phyloP scores from a whole-genome alignment of 768 basidiomycete species.

The Lactarius hatsudake region DNA sequence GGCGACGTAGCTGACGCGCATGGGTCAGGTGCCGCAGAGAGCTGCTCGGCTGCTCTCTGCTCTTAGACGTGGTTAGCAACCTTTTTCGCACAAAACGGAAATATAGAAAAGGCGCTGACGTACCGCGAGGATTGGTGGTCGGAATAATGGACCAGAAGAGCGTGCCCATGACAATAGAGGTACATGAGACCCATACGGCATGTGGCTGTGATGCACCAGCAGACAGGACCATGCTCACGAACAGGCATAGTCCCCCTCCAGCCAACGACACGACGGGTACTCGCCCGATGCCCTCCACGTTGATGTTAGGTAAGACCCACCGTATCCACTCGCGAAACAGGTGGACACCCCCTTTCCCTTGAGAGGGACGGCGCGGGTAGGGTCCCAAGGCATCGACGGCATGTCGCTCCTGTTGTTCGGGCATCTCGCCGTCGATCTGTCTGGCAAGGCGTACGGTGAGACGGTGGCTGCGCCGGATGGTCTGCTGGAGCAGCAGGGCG shows the following conservation, averaged over 20 bases:
- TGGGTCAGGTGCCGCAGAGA: too few species aligned
- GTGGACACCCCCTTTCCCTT: neutral
- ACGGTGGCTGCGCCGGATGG: conserved; percentile 17
- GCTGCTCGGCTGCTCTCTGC: conserved; percentile 9
- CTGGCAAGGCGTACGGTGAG: neutral
- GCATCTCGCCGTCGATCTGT: conserved; percentile 15
- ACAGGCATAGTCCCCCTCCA: conserved; percentile 14
- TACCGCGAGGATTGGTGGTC: neutral
- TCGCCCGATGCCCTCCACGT: conserved; percentile 15
- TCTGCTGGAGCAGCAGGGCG: conserved; percentile 15
- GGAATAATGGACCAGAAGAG: neutral
- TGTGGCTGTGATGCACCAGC: conserved; percentile 12
- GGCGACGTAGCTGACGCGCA: too few species aligned
- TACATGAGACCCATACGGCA: conserved; percentile 16
- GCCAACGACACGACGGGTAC: conserved; percentile 11
- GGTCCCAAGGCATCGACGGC: neutral
- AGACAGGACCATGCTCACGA: conserved; percentile 13
- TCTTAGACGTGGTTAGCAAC: neutral
- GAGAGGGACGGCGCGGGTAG: neutral
- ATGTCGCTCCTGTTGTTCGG: conserved; percentile 1
- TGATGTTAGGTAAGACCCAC: neutral
- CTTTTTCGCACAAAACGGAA: neutral
- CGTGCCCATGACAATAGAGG: neutral
- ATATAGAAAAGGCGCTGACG: neutral
- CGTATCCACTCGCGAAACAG: neutral